A percentile compares a stretch with the other conserved stretches of the same genome.
Evolutionary conservation across 2,329 filamentous ascomycete genomes (phyloP).

Genomic region (Ascochyta clinopodiicola): DNA sequence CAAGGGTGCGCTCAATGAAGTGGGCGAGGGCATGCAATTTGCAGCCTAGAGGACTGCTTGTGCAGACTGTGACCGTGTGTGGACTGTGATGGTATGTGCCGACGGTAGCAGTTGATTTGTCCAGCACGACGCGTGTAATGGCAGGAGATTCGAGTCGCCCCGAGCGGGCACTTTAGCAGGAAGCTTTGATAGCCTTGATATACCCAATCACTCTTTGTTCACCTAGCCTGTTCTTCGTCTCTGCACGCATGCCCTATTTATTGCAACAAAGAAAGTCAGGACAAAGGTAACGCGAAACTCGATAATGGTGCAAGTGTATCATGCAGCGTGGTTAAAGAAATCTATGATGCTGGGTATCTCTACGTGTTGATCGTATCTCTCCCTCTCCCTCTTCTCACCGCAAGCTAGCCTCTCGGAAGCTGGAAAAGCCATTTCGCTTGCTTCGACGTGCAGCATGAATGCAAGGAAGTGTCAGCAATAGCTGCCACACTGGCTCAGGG

Average conservation of each 20-base stretch:
- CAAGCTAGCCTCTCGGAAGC: background rate
- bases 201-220: slow-evolving; percentile 18
- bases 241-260: background rate
- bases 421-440: background rate
- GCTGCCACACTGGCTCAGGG: background rate
- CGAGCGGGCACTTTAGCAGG: background rate
- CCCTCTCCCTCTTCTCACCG: background rate
- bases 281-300: too few relatives aligned
- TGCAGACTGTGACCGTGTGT: too few relatives aligned
- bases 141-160: slow-evolving; percentile 16
- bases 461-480: too few relatives aligned
- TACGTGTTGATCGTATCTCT: background rate
- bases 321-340: background rate
- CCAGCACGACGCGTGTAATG: slow-evolving; percentile 21
- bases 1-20: slow-evolving; percentile 58
- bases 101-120: background rate
- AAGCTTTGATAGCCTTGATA: slow-evolving; percentile 20
- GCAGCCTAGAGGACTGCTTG: slow-evolving; percentile 10
- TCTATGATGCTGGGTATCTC: slow-evolving; percentile 6
- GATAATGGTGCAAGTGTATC: background rate
- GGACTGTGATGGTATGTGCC: too few relatives aligned
- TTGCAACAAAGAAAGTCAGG: too few relatives aligned
- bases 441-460: background rate
- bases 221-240: background rate
- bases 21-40: slow-evolving; percentile 52